Base-by-base conservation (phyloP, 495 filamentous ascomycete genomes). In the Parathielavia hyrcaniae region DNA sequence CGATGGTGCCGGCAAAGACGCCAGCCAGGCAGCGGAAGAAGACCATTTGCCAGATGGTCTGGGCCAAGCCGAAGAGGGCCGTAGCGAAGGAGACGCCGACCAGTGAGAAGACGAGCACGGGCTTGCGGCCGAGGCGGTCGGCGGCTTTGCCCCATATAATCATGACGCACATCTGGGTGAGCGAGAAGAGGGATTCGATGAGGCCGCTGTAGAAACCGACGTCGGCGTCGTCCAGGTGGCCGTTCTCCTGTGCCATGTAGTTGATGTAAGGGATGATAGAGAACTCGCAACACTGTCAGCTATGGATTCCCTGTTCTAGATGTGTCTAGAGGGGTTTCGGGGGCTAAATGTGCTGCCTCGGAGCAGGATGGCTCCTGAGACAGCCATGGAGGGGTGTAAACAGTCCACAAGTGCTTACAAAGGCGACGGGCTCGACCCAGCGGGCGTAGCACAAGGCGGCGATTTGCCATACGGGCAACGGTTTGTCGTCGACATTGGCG, bases 261-360 rank as follows among this genome's bases (percentile, higher is more conserved):
- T 81, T 86, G 66, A 90, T 80, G 70, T 85, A 90, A 0, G 86
- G 86, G 66, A 90, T 84, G 66, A 89, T 88, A 62, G 75, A 79
- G 72, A 89, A 90, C n/a, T n/a, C n/a, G n/a, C n/a, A n/a, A n/a
- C n/a, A n/a, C n/a, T n/a, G n/a, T n/a, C n/a, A n/a, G n/a, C n/a
- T n/a, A n/a, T n/a, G n/a, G n/a, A n/a, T n/a, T n/a, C n/a, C n/a
- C n/a, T n/a, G n/a, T n/a, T n/a, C n/a, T n/a, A n/a, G n/a, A n/a
- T n/a, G n/a, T n/a, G n/a, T n/a, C n/a, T n/a, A n/a, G n/a, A n/a
- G n/a, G n/a, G n/a, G n/a, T n/a, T n/a, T n/a, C n/a, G n/a, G n/a
- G n/a, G n/a, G n/a, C n/a, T n/a, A n/a, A n/a, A n/a, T n/a, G n/a
- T n/a, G n/a, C n/a, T n/a, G n/a, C n/a, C n/a, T n/a, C n/a, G n/a